phyloP scores from a whole-genome alignment of 2,329 filamentous ascomycete species.

The Xylaria arbuscula region DNA sequence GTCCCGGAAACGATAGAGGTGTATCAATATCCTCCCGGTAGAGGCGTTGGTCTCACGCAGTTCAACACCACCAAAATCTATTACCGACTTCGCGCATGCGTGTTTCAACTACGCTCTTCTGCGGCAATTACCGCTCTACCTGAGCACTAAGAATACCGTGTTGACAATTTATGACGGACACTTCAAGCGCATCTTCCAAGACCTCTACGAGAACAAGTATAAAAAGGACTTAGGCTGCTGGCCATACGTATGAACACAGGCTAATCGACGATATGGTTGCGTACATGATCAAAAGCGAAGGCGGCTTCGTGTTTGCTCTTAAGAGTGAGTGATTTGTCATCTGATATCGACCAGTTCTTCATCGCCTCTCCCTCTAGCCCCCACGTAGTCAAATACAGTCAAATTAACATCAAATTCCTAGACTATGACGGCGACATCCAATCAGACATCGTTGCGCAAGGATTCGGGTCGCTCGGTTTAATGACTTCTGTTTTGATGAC shows the following conservation, averaged over 20 bases:
- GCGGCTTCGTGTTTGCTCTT: neutral
- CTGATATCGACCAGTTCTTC: neutral
- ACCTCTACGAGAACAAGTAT: neutral
- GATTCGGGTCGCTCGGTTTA: neutral
- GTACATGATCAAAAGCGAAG: constrained; percentile 1
- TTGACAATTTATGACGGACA: neutral
- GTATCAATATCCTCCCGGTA: neutral
- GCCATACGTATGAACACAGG: neutral
- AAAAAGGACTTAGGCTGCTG: neutral
- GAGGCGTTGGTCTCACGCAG: neutral
- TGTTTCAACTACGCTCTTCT: neutral
- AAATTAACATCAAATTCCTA: neutral
- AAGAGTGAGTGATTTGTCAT: neutral
- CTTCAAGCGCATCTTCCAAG: neutral
- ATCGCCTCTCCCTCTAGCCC: too few relatives aligned
- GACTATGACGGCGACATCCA: neutral
- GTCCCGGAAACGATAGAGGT: neutral
- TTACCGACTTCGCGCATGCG: neutral
- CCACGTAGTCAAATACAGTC: neutral
- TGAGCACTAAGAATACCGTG: neutral
- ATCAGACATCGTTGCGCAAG: neutral
- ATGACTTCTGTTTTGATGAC: neutral
- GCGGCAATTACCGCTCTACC: neutral
- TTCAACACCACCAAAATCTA: neutral
- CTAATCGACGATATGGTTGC: neutral